Evolutionary conservation across 2,329 filamentous ascomycete genomes (phyloP).

Genomic region (Epichloe amarillans): DNA sequence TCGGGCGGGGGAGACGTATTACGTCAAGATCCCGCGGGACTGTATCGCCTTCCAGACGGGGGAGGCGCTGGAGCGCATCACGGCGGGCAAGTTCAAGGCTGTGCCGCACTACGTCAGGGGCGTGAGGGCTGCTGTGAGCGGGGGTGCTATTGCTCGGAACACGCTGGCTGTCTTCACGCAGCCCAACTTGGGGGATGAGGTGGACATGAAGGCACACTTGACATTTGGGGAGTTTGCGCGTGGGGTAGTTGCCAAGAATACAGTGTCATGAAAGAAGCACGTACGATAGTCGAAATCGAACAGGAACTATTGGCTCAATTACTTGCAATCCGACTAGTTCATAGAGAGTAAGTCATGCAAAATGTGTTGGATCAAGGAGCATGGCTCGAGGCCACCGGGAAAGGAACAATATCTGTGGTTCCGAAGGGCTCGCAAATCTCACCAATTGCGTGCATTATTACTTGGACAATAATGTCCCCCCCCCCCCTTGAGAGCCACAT

Average conservation of each 20-base stretch:
- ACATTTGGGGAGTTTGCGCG: constrained; percentile 67
- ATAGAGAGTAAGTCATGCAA: too few species aligned
- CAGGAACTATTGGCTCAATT: too few species aligned
- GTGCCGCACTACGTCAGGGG: constrained; percentile 93
- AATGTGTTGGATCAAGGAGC: background rate
- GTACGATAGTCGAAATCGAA: background rate
- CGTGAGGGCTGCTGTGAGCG: constrained; percentile 40
- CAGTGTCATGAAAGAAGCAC: constrained; percentile 23
- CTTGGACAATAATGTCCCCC: background rate
- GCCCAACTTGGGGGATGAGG: constrained; percentile 71
- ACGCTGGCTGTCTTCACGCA: constrained; percentile 95
- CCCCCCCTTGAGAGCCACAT: background rate
- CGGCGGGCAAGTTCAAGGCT: constrained; percentile 78
- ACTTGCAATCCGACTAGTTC: too few species aligned
- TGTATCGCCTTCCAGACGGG: constrained; percentile 91
- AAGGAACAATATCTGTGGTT: background rate
- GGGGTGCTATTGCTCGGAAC: constrained; percentile 56
- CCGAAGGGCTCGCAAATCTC: background rate
- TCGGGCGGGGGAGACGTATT: constrained; percentile 62
- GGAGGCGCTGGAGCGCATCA: constrained; percentile 82
- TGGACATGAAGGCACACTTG: constrained; percentile 52
- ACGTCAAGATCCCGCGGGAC: constrained; percentile 81
- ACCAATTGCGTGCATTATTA: background rate
- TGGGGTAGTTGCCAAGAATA: constrained; percentile 46
- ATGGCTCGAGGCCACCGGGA: background rate